Base-by-base conservation (phyloP, 164 flowering plant species). In the Echeveria elegans region DNA sequence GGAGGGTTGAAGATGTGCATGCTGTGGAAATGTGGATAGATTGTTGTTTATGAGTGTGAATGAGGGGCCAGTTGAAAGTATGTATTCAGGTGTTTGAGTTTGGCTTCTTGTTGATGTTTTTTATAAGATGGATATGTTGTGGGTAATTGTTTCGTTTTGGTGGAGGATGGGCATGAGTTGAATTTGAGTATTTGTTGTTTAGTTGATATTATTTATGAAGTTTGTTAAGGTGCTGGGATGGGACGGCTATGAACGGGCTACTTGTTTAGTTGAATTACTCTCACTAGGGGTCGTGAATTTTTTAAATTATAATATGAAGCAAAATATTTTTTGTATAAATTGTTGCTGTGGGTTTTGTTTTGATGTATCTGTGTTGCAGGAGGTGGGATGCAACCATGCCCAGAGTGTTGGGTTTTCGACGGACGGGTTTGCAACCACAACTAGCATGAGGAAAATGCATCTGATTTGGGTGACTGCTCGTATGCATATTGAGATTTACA, bases 401-500 rank as follows among this genome's bases (percentile, higher is more conserved):
- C 99, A 92, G 72, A 80, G 89, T 78, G 88, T 89, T 71, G 99
- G 99, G 37, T 95, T 86, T 78, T 95, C 99, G 5, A 87, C 96
- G 0, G 99, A 95, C 69, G 97, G 99, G 36, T 92, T 92, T 74
- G 97, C 97, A 8, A 95, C 99, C 9, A 92, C 97, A 16, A 65
- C 66, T 38, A 86, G 88, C 45, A 95, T 95, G 99, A 82, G 99
- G 79, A 86, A 95, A 73, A 47, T 88, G 82, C 84, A 84, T 80
- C 94, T 95, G 70, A 95, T 95, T 74, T 95, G 99, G 99, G 99
- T 95, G 31, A 92, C 99, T 68, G 83, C 96, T 62, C 95, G 97
- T 43, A 95, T 95, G 99, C 97, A 92, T 72, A 92, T 95, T 71
- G 99, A 95, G 75, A 81, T 95, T 29, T 92, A 88, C 82, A 88